Base-by-base conservation (phyloP, 1,284 basidiomycete species). In the Phenoliferia sp. region DNA sequence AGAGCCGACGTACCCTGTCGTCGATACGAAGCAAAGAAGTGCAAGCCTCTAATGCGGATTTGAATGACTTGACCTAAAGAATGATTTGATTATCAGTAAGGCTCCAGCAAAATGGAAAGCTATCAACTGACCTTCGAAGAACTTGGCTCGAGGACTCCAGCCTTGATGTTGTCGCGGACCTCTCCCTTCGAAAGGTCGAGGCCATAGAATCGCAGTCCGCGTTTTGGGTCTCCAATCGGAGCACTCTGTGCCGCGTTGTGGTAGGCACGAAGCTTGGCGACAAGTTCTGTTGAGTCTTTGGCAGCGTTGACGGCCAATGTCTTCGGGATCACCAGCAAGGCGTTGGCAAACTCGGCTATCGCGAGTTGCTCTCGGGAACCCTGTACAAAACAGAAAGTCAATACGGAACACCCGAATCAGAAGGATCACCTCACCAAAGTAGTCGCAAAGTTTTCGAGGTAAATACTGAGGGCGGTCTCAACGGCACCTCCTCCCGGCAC, bases 401-500 rank as follows among this genome's bases (percentile, higher is more conserved):
- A 16, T 15, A 35, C 3, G 22, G n/a, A 22, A 32, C n/a, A 63
- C 10, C 3, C 22, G 26, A 9, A 28, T 19, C 29, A 44, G 29
- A 22, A 29, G 56, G 33, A 16, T 0, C 34, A 22, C 44, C 87
- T 78, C 77, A 94, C 92, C 77, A 96, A 82, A 28, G 94, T 99
- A 9, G 93, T 97, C 2, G 96, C 96, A 83, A 98, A 99, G 82
- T 98, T 99, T 80, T 99, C 96, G 65, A 99, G 83, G 81, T 99
- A 99, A 78, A 99, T 96, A 80, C 91, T 94, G 64, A 98, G 83
- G 3, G 96, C 96, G 34, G 92, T 91, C 82, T 99, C 96, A 26
- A 98, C 95, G 1, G 96, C 94, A 65, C 96, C 96, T 66, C 96
- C 96, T 69, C 96, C 96, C 3, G 96, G 94, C 22, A 99, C 95